A percentile compares a stretch with the other conserved stretches of the same genome.
These are phyloP conservation scores for Aegilops tauschii DNA, from an alignment of 176 grass and related monocot genomes.

Conservation along the genomic window DNA sequence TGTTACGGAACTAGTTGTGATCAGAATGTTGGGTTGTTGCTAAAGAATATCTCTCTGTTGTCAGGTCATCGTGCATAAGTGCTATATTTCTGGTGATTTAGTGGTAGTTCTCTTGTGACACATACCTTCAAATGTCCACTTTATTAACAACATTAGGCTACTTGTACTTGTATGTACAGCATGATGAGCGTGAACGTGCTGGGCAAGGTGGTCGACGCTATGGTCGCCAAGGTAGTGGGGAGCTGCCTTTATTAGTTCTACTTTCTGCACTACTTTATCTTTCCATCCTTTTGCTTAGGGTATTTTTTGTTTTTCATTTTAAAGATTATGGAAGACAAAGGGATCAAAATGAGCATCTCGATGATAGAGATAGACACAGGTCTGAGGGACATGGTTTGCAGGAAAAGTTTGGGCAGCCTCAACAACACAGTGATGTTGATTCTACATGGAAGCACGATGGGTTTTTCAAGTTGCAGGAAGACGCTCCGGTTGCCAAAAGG, in stretches of 20 bases:
- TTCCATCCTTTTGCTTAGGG: not conserved
- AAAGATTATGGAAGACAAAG: conserved; percentile 64
- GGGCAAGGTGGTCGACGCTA: conserved; percentile 67
- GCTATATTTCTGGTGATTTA: conserved; percentile 50
- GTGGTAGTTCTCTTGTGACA: conserved; percentile 46
- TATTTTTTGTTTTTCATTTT: conserved; percentile 22
- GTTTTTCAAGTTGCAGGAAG: conserved; percentile 59
- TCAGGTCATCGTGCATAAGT: conserved; percentile 22
- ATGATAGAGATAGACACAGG: conserved; percentile 37
- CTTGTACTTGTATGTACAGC: conserved; percentile 90
- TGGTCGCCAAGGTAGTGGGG: conserved; percentile 48
- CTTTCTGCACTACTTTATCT: conserved; percentile 23
- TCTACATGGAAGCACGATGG: conserved; percentile 65
- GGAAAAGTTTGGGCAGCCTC: conserved; percentile 32
- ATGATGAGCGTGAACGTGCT: conserved; percentile 66
- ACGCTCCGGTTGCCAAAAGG: conserved; percentile 39
- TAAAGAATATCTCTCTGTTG: conserved; percentile 18
- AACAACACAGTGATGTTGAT: conserved; percentile 35
- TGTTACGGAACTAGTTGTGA: not conserved
- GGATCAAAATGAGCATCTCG: conserved; percentile 43
- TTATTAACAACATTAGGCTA: conserved; percentile 87
- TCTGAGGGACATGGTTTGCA: conserved; percentile 25
- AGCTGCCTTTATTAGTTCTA: conserved; percentile 16
- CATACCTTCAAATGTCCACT: conserved; percentile 49
- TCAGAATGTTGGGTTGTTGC: not conserved